Base-by-base conservation (phyloP, 768 basidiomycete species). In the Amanita jacksonii region DNA sequence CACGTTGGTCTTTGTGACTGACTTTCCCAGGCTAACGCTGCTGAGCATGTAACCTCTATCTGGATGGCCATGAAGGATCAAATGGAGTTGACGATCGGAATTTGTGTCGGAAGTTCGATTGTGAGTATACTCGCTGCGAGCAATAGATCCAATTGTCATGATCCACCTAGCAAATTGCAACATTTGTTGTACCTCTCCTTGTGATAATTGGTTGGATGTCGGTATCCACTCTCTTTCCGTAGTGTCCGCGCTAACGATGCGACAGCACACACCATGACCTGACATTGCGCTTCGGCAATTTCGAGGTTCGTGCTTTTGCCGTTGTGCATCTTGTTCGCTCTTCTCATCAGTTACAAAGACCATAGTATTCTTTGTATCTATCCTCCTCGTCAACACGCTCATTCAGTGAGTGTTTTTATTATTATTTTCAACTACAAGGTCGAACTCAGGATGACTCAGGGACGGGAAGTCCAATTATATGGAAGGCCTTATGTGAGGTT, bases 391-490 rank as follows among this genome's bases (percentile, higher is more conserved):
- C 49, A 90, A 90, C 63, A 76, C 89, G 5, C 71, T 93, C 8
- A 73, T 89, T 49, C 77, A 80, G 78, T 76, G 48, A 36, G 77
- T 70, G 5, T 30, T 20, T 49, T 27, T 38, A 34, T 43, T 20
- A 30, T 36, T 10, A 43, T 30, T 5, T 43, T 10, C 4, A 7
- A 25, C 19, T 30, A 48, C 15, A 48, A 47, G 34, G 38, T 42
- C 25, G 27, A 36, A 9, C 33, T 37, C 22, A 40, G 28, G 31
- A 38, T 38, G 19, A n/a, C 37, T 12, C 6, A 76, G 79, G 64
- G 84, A 88, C 50, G 90, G 90, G 35, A 83, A 81, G 54, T 82
- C 85, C 12, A 92, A 93, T 56, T 92, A 89, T 57, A 85, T 94
- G 81, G 91, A 93, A 64, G 92, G 92, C 25, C 58, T 89, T 33